Conservation (phyloP, 345 rosid species). For the Populus ilicifolia region DNA sequence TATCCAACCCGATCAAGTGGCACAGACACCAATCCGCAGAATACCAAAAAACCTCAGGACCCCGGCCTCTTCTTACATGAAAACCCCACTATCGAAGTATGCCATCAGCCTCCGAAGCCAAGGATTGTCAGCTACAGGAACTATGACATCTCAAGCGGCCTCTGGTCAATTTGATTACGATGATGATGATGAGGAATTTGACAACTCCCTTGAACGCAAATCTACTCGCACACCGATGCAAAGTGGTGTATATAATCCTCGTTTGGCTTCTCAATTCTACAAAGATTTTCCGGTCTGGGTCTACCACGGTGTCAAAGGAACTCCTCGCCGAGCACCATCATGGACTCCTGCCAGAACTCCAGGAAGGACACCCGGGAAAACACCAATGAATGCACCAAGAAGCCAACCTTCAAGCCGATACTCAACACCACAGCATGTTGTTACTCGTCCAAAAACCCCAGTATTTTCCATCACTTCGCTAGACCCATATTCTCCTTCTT, state of each 20-base stretch:
- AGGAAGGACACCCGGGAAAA: slow-evolving; percentile 37
- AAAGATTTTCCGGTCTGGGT: slow-evolving; percentile 62
- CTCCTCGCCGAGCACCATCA: slow-evolving; percentile 49
- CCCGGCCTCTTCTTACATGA: slow-evolving; percentile 17
- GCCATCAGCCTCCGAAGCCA: slow-evolving; percentile 44
- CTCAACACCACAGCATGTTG: slow-evolving; percentile 29
- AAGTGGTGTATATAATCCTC: slow-evolving; percentile 41
- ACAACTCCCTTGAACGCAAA: slow-evolving; percentile 52
- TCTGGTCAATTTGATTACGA: slow-evolving; percentile 23
- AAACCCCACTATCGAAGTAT: slow-evolving; percentile 29
- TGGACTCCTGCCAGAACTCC: slow-evolving; percentile 64
- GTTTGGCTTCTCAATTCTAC: slow-evolving; percentile 62
- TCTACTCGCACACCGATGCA: slow-evolving; percentile 37
- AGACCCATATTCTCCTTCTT: slow-evolving; percentile 29
- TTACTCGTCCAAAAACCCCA: slow-evolving; percentile 31
- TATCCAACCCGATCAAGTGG: slow-evolving; percentile 47
- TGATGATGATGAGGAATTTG: slow-evolving; percentile 32
- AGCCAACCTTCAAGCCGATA: slow-evolving; percentile 30
- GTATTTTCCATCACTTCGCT: slow-evolving; percentile 19
- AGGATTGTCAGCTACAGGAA: slow-evolving; percentile 28
- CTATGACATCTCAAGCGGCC: slow-evolving; percentile 25
- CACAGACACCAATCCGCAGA: slow-evolving; percentile 42
- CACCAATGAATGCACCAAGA: slow-evolving; percentile 25
- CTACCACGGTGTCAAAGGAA: slow-evolving; percentile 47
- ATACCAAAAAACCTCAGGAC: slow-evolving; percentile 32